Base-by-base conservation (phyloP, 768 basidiomycete genomes). In the Holtermannia corniformis region DNA sequence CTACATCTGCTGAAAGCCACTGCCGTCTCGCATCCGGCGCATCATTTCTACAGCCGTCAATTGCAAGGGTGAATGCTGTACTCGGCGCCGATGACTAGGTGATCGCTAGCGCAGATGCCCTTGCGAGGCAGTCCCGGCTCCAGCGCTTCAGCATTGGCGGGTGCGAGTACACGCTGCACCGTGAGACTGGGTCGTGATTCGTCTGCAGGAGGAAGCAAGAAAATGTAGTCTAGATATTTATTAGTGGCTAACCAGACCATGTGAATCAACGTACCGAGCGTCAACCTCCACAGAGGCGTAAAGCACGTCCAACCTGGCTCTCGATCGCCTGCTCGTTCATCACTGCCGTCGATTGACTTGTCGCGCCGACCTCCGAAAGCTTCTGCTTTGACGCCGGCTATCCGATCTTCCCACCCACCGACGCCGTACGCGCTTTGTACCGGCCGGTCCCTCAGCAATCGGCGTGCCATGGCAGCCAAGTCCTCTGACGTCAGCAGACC, bases 281-380 rank as follows among this genome's bases (percentile, higher is more conserved):
- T 84, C 7, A 84, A 74, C 63, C 85, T 80, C 87, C 88, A 92
- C 63, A 83, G 83, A 70, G 87, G 81, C 0, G 92, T 89, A 64
- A 84, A 93, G 65, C 84, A 87, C 32, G 91, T 92, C 76, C 83
- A 96, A 68, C 81, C 79, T 2, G 90, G 89, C 65, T 92, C 88
- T 65, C 79, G 72, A 11, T 72, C 75, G 3, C 88, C 88, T 19
- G 72, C 73, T 52, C 78, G 74, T 10, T 64, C 73, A 13, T 65
- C 26, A 37, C 44, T 47, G 4, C 49, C 56, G 11, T 44, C 26
- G 11, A 26, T 47, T 24, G 44, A 27, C n/a, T 52, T 43, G 1
- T 47, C 47, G 40, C 55, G 55, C n/a, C 63, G 59, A 1, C 76
- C 68, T 59, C 84, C 82, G 62, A 80, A 87, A 2, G 78, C 81